A percentile compares a stretch with the other conserved stretches of the same genome.
phyloP scores from a whole-genome alignment of 768 basidiomycete genomes.

The Cystofilobasidium bisporidii region DNA sequence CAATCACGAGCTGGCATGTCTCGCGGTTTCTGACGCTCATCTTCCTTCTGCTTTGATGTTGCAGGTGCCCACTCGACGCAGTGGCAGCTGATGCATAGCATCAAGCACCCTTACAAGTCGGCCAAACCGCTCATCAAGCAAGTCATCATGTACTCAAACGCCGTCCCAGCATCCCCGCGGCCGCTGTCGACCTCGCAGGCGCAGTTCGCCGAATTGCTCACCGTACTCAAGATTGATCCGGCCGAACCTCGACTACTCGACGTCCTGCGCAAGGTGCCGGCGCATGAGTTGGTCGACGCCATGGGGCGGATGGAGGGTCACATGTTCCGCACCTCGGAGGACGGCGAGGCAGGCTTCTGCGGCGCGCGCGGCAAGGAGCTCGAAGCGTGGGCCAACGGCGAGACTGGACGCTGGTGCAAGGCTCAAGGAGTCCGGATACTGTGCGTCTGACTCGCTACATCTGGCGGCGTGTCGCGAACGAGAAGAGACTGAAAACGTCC shows the following conservation, averaged over 20 bases:
- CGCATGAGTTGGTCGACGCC: background rate
- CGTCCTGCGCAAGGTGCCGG: background rate
- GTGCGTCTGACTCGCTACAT: background rate
- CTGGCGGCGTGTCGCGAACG: too few relatives aligned
- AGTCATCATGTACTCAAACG: constrained; percentile 17
- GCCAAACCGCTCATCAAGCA: background rate
- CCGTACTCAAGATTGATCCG: background rate
- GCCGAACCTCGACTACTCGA: background rate
- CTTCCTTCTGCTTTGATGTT: too few relatives aligned
- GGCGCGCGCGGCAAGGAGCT: constrained; percentile 3
- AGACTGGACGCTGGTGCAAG: constrained; percentile 5
- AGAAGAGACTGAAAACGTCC: too few relatives aligned
- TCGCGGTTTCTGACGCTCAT: too few relatives aligned
- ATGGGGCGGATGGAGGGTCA: constrained; percentile 10
- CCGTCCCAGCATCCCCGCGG: constrained; percentile 6
- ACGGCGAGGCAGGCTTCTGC: background rate
- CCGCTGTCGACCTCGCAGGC: constrained; percentile 2
- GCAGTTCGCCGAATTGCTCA: background rate
- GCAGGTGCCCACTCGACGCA: constrained; percentile 9
- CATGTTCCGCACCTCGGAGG: constrained; percentile 8
- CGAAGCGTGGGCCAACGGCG: background rate
- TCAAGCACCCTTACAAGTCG: background rate
- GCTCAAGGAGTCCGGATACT: background rate
- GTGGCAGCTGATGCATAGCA: constrained; percentile 6
- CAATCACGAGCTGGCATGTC: too few relatives aligned